Evolutionary conservation across 331 rosid genomes (phyloP), one percentile per base, ranked within the genome.

Genomic region (Cucumis variabilis): DNA sequence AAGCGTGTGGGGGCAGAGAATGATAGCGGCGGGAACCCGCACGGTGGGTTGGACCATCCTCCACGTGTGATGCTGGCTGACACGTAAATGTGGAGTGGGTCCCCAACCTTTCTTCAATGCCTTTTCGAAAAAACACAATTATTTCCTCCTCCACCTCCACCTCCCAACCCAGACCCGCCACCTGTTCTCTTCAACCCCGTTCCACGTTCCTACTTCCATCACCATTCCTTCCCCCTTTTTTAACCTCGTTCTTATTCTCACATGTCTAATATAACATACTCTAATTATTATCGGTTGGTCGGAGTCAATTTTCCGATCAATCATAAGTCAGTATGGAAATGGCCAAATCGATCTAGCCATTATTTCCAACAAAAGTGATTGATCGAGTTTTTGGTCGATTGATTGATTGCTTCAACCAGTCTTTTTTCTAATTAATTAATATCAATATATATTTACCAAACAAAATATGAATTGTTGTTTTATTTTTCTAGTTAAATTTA

Each of bases 141-240:
- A n/a, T 19, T 84, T 41, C 55, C 41, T 37, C n/a, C n/a, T 1
- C 3, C 3, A 1, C 46, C 46, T 82, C 12, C 87, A 46, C 66
- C 78, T 83, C n/a, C 76, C 87, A 84, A 67, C 63, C 63, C 87
- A 84, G 46, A 15, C 87, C 2, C 4, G 77, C 19, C 86, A 69
- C 83, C 12, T 75, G 80, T 68, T 86, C 80, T 23, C 66, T 10
- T 11, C 19, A 50, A 81, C 84, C 10, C n/a, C 24, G 20, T 50
- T 41, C 88, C 89, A 90, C 92, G 91, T 90, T 88, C 33, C 25
- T 16, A 30, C 88, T 12, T 13, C 88, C 33, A 23, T 44, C 7
- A 55, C 92, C 89, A 60, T 69, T 89, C 88, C 23, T 16, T 16
- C 5, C 37, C 1, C 4, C 10, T 15, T 44, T 48, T 37, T 69